Evolutionary conservation across 306 rosid genomes (phyloP).

Genomic region (Amphicarpaea edgeworthii): DNA sequence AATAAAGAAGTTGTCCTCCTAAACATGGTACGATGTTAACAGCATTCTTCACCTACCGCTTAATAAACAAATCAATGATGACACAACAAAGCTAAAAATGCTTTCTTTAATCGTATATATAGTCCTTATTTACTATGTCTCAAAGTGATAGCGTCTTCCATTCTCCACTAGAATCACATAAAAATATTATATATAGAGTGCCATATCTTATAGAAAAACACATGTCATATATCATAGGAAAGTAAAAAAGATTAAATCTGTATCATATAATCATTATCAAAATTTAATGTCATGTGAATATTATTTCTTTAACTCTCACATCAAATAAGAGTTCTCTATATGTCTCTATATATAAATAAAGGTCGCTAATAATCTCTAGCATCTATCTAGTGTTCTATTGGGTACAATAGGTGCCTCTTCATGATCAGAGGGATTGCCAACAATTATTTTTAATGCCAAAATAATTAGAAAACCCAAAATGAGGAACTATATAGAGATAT

Average conservation of each 20-base stretch:
- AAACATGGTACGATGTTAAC: constrained; percentile 46
- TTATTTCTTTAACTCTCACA: too few relatives aligned
- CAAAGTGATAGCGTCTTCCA: constrained; percentile 49
- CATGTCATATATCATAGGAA: too few relatives aligned
- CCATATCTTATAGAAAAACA: too few relatives aligned
- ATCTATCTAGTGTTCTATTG: constrained; percentile 40
- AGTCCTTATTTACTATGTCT: constrained; percentile 32
- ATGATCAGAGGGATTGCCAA: constrained; percentile 43
- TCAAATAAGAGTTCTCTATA: too few relatives aligned
- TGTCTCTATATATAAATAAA: too few relatives aligned
- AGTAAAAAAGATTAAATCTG: too few relatives aligned
- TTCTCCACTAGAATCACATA: constrained; percentile 58
- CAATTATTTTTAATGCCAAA: constrained; percentile 29
- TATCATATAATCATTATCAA: too few relatives aligned
- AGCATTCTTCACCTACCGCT: constrained; percentile 33
- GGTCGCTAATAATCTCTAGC: constrained; percentile 44
- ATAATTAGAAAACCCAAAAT: constrained; percentile 35
- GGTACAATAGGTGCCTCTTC: constrained; percentile 56
- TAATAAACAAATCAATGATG: constrained; percentile 30
- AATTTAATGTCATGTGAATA: too few relatives aligned
- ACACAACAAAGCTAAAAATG: constrained; percentile 34
- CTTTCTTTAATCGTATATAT: constrained; percentile 29
- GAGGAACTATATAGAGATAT: constrained; percentile 25
- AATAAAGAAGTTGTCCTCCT: constrained; percentile 17
- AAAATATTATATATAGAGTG: too few relatives aligned